These are phyloP conservation scores for Elsinoe ampelina DNA, from an alignment of 2,329 filamentous ascomycete genomes.

Conservation along the genomic window DNA sequence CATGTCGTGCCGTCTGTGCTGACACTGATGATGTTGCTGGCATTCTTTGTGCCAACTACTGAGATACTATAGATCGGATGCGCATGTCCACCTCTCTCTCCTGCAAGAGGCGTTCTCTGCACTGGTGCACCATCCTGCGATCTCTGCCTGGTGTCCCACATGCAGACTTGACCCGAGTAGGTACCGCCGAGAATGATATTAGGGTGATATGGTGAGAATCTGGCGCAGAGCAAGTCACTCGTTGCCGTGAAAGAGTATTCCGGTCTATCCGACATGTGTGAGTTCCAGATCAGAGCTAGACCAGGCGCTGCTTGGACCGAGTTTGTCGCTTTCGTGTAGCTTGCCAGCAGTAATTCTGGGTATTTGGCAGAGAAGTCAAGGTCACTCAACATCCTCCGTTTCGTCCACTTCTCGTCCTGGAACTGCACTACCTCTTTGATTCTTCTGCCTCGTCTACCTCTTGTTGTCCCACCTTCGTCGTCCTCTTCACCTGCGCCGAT, in stretches of 20 bases:
- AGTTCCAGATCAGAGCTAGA: conserved; percentile 92
- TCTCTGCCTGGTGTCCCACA: conserved; percentile 85
- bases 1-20: conserved; percentile 96
- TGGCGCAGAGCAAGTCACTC: conserved; percentile 88
- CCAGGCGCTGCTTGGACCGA: conserved; percentile 81
- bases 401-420: conserved; percentile 90
- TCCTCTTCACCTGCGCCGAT: conserved; percentile 70
- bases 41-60: conserved; percentile 95
- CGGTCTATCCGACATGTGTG: conserved; percentile 84
- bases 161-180: conserved; percentile 89
- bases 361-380: conserved; percentile 93
- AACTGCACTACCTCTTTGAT: conserved; percentile 88
- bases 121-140: conserved; percentile 60
- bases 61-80: conserved; percentile 93
- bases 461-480: conserved; percentile 57
- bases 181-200: conserved; percentile 93
- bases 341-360: conserved; percentile 81
- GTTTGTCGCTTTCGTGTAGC: conserved; percentile 70
- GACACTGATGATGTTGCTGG: conserved; percentile 95
- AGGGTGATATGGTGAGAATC: conserved; percentile 97
- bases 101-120: conserved; percentile 90
- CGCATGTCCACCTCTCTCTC: conserved; percentile 69
- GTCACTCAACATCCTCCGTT: conserved; percentile 93
- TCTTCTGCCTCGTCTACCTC: conserved; percentile 61
- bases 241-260: conserved; percentile 97